Evolutionary conservation across 305 asterid species (phyloP).

Genomic region (Fraxinus albicans): DNA sequence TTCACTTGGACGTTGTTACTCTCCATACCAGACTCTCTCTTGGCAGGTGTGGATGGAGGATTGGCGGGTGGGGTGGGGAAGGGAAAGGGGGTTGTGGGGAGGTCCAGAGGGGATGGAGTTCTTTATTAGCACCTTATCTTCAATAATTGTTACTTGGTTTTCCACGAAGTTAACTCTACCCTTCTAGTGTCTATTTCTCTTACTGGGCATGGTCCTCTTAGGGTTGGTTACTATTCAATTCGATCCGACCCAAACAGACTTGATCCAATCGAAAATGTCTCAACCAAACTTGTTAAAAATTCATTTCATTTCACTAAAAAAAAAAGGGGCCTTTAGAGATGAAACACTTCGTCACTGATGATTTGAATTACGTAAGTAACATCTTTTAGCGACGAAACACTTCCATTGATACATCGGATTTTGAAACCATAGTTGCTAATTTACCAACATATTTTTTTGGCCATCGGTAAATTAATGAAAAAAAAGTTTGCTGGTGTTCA

Average conservation of each 20-base stretch:
- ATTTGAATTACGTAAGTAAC: background rate
- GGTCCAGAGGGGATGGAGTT: background rate
- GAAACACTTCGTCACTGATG: no score
- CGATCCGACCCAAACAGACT: background rate
- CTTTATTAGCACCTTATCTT: slow-evolving; percentile 19
- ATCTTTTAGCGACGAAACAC: background rate
- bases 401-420: background rate
- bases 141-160: background rate
- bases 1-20: slow-evolving; percentile 17
- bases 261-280: background rate
- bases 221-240: background rate
- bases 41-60: background rate
- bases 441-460: background rate
- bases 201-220: background rate
- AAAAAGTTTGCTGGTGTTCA: background rate
- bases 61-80: background rate
- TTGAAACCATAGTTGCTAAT: background rate
- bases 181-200: background rate
- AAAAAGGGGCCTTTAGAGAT: no score
- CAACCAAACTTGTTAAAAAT: background rate
- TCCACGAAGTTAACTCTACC: background rate
- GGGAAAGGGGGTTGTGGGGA: background rate
- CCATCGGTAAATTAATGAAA: no score
- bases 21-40: slow-evolving; percentile 8
- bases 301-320: no score